Conservation (phyloP, 257 asterid species). For the Solanum tarijense region DNA sequence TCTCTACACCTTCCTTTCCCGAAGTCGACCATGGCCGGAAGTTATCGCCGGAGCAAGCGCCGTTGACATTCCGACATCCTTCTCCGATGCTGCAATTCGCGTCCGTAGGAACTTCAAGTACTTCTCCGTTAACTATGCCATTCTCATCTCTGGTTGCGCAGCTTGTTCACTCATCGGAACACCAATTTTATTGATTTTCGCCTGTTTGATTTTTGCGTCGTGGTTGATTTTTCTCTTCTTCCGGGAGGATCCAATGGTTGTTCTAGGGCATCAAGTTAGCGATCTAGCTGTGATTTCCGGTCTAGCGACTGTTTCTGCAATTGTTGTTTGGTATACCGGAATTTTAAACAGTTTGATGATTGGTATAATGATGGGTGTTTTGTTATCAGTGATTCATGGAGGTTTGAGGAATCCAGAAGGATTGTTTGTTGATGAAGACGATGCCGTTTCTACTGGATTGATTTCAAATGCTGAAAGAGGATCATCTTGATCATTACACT, state of each 20-base stretch:
- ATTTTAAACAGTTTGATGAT: slow-evolving; percentile 34
- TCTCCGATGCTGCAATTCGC: slow-evolving; percentile 36
- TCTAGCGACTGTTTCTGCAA: slow-evolving; percentile 24
- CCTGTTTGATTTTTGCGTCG: slow-evolving; percentile 29
- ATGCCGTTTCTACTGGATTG: slow-evolving; percentile 53
- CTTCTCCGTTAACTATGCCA: slow-evolving; percentile 55
- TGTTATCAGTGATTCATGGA: slow-evolving; percentile 39
- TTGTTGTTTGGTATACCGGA: slow-evolving; percentile 36
- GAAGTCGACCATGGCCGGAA: slow-evolving; percentile 74
- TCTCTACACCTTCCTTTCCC: slow-evolving; percentile 43
- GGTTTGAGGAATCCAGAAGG: slow-evolving; percentile 58
- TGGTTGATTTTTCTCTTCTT: slow-evolving; percentile 64
- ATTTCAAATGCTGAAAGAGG: slow-evolving; percentile 16
- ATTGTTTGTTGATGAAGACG: slow-evolving; percentile 55
- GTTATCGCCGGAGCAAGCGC: slow-evolving; percentile 37
- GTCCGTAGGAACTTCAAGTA: slow-evolving; percentile 44
- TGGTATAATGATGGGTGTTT: slow-evolving; percentile 44
- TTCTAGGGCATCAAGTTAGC: slow-evolving; percentile 43
- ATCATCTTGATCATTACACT: neutral
- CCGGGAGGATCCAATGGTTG: slow-evolving; percentile 61
- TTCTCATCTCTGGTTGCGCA: slow-evolving; percentile 33
- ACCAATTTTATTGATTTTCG: slow-evolving; percentile 37
- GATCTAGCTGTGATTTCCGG: slow-evolving; percentile 36
- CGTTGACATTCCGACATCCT: slow-evolving; percentile 44
- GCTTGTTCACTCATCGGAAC: slow-evolving; percentile 44